phyloP scores from a whole-genome alignment of 768 basidiomycete species.

The Boletellus ananiceps region DNA sequence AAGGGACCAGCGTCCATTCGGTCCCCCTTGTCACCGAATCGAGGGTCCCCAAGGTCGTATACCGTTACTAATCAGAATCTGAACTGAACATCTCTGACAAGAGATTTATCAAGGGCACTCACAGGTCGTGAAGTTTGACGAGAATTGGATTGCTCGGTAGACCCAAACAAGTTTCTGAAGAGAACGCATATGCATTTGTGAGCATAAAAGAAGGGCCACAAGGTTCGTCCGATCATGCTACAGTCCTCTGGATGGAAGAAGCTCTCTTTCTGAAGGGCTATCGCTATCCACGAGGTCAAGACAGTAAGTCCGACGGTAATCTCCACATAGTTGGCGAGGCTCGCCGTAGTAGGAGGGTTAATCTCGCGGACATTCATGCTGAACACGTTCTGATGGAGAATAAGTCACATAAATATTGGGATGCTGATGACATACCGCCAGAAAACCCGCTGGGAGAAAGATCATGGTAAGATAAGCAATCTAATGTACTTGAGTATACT shows the following conservation, averaged over 20 bases:
- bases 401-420: conserved; percentile 3
- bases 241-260: conserved; percentile 4
- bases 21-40: background rate
- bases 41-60: background rate
- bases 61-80: background rate
- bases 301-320: conserved; percentile 46
- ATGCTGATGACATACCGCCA: conserved; percentile 20
- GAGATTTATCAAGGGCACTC: background rate
- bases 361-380: conserved; percentile 32
- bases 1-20: background rate
- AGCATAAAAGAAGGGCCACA: conserved; percentile 21
- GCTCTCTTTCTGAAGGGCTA: conserved; percentile 42
- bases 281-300: conserved; percentile 51
- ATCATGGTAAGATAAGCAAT: conserved; percentile 54
- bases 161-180: background rate
- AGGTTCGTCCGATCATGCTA: conserved; percentile 3
- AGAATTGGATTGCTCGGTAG: background rate
- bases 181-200: conserved; percentile 1
- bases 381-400: conserved; percentile 27
- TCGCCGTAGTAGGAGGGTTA: conserved; percentile 18
- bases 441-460: conserved; percentile 52
- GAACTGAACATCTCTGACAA: background rate
- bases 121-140: background rate
- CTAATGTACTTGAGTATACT: conserved; percentile 21
- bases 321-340: conserved; percentile 36